These are phyloP conservation scores for Populus nigra DNA, from an alignment of 345 rosid genomes.

Conservation along the genomic window DNA sequence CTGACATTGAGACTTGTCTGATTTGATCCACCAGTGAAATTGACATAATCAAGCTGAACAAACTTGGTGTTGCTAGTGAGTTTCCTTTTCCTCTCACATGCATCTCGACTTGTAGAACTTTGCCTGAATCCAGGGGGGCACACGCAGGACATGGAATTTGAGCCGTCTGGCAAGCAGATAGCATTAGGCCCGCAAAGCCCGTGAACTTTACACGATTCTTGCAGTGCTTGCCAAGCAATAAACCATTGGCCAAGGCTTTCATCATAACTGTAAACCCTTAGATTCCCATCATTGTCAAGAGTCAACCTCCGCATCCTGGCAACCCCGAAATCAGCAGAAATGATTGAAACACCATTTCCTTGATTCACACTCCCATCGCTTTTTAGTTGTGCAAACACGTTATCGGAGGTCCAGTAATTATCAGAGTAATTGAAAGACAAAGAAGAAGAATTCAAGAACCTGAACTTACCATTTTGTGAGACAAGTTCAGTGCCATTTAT, in stretches of 20 bases:
- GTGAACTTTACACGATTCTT: slow-evolving; percentile 45
- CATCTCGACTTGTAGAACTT: background rate
- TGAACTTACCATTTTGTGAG: slow-evolving; percentile 44
- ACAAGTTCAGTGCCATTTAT: slow-evolving; percentile 17
- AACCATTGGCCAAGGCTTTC: slow-evolving; percentile 16
- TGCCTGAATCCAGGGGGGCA: slow-evolving; percentile 57
- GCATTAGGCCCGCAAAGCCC: slow-evolving; percentile 55
- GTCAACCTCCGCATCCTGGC: slow-evolving; percentile 32
- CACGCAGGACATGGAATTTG: slow-evolving; percentile 29
- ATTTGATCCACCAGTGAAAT: slow-evolving; percentile 44
- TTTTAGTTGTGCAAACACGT: slow-evolving; percentile 18
- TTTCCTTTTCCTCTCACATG: slow-evolving; percentile 38
- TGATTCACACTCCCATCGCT: slow-evolving; percentile 21
- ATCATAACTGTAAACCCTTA: slow-evolving; percentile 41
- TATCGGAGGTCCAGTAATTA: slow-evolving; percentile 26
- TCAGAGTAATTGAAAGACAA: slow-evolving; percentile 29
- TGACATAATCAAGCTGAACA: slow-evolving; percentile 59
- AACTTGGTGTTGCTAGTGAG: slow-evolving; percentile 35
- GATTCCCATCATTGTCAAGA: slow-evolving; percentile 52
- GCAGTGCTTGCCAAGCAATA: slow-evolving; percentile 50
- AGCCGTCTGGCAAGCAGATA: slow-evolving; percentile 45
- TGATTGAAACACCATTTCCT: slow-evolving; percentile 2
- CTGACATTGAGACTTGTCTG: slow-evolving; percentile 16
- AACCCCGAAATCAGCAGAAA: slow-evolving; percentile 39
- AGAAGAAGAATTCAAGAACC: slow-evolving; percentile 18